A percentile compares a stretch with the other conserved stretches of the same genome.
phyloP scores from a whole-genome alignment of 306 rosid genomes.

The Albizia julibrissin region DNA sequence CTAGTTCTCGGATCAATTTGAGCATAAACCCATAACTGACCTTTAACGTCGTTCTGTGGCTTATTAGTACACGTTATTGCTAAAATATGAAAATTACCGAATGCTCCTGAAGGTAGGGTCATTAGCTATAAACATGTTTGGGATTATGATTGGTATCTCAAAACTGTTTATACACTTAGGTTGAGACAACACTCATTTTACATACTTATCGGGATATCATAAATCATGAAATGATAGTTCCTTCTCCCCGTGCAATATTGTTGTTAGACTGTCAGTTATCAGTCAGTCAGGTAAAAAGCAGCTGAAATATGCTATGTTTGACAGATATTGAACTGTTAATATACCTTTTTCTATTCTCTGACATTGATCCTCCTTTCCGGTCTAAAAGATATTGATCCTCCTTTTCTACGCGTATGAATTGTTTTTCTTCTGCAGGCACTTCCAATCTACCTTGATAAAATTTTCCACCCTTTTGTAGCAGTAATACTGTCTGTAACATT shows the following conservation, averaged over 20 bases:
- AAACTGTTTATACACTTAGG: no score
- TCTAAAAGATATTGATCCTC: neutral
- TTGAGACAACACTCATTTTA: no score
- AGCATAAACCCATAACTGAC: neutral
- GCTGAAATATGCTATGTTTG: constrained; percentile 5
- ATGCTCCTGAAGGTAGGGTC: neutral
- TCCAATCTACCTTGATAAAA: constrained; percentile 81
- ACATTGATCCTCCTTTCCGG: constrained; percentile 11
- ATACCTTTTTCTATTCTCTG: constrained; percentile 2
- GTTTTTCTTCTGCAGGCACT: constrained; percentile 70
- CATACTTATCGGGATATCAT: no score
- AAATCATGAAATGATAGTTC: no score
- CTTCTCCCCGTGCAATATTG: neutral
- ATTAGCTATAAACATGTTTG: neutral
- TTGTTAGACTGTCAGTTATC: neutral
- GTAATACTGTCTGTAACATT: constrained; percentile 84
- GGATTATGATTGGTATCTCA: no score
- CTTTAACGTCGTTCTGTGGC: neutral
- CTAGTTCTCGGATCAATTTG: neutral
- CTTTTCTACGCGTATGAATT: neutral
- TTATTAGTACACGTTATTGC: neutral
- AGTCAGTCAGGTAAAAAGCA: neutral
- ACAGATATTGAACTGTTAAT: neutral
- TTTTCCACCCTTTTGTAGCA: constrained; percentile 79
- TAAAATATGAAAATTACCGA: constrained; percentile 2